A percentile compares a stretch with the other conserved stretches of the same genome.
These are phyloP conservation scores for Cordyceps farinosa DNA, from an alignment of 2,329 filamentous ascomycete species.

Conservation along the genomic window DNA sequence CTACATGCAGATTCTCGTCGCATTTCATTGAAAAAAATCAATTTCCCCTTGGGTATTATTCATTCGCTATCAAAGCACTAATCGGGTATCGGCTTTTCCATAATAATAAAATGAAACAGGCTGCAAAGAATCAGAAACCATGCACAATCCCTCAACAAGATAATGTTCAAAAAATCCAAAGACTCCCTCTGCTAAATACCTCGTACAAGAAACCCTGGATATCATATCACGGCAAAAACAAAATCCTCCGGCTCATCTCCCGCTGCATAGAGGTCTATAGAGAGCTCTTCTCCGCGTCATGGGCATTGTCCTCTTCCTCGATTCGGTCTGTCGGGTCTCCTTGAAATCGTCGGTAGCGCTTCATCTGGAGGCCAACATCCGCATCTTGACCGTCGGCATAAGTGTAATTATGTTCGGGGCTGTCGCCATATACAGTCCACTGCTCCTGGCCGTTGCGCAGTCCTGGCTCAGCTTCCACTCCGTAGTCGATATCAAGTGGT, in stretches of 20 bases:
- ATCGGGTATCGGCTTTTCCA: conserved; percentile 11
- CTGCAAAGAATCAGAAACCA: neutral
- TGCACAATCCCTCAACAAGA: neutral
- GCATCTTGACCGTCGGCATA: conserved; percentile 29
- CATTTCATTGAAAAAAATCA: neutral
- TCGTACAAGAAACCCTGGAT: neutral
- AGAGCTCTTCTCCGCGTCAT: conserved; percentile 3
- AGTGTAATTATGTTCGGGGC: conserved; percentile 30
- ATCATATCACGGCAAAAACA: neutral
- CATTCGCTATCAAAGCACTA: conserved; percentile 11
- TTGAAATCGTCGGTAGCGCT: conserved; percentile 33
- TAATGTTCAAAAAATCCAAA: conserved; percentile 6
- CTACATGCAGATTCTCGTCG: neutral
- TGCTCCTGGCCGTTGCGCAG: neutral
- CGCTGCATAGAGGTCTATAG: neutral
- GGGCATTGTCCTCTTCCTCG: conserved; percentile 33
- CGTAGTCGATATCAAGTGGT: conserved; percentile 33
- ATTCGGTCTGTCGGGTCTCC: conserved; percentile 34
- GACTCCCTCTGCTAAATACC: conserved; percentile 5
- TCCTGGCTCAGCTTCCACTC: neutral
- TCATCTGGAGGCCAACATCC: conserved; percentile 36
- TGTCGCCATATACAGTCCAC: conserved; percentile 23
- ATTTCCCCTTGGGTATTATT: conserved; percentile 3
- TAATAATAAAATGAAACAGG: conserved; percentile 5
- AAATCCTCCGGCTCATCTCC: neutral